Percentiles rank a stretch among this genome's conserved stretches.
These are phyloP conservation scores for Cyclotella baltica DNA, from an alignment of 108 stramenopile species.

Conservation along the genomic window DNA sequence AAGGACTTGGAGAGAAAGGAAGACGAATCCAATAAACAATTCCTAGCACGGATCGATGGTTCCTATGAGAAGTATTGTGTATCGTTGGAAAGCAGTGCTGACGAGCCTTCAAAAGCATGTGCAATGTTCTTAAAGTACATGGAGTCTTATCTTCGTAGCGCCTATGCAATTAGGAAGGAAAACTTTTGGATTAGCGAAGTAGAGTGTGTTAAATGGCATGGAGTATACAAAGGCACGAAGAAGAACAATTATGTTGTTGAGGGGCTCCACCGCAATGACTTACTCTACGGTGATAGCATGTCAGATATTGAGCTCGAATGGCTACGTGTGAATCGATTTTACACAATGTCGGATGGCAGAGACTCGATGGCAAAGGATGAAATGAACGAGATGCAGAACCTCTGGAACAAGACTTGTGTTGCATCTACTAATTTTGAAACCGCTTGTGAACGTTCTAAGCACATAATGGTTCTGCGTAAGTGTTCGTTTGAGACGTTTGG, in stretches of 20 bases:
- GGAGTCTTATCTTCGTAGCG: background rate
- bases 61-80: no score
- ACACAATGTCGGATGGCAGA: background rate
- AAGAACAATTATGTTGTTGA: background rate
- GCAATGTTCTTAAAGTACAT: no score
- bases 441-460: background rate
- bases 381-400: background rate
- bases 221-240: background rate
- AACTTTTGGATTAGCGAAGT: background rate
- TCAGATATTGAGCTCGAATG: background rate
- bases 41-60: no score
- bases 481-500: background rate
- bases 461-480: background rate
- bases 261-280: conserved; percentile 2
- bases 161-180: background rate
- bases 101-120: no score
- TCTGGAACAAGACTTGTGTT: background rate
- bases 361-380: background rate
- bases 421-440: background rate
- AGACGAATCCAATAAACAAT: no score
- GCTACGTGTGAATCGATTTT: background rate
- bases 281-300: background rate
- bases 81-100: no score
- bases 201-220: background rate
- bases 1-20: no score